Evolutionary conservation across 495 filamentous ascomycete species (phyloP).

Genomic region (Hypoxylon fragiforme): DNA sequence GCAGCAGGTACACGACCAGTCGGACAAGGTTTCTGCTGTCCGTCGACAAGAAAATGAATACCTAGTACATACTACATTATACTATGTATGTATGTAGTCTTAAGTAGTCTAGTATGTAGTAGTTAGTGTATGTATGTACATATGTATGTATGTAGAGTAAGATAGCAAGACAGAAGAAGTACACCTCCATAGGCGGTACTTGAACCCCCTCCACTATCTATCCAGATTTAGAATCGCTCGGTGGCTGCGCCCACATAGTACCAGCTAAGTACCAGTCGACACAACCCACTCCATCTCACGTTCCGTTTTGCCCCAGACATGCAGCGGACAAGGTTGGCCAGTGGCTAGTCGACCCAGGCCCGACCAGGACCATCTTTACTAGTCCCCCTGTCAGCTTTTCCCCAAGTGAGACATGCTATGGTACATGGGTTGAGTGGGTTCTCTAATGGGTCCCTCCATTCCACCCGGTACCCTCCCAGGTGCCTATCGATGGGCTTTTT

Average conservation of each 20-base stretch:
- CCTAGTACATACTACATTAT: too few species aligned
- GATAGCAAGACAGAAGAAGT: slow-evolving; percentile 13
- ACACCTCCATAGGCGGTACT: slow-evolving; percentile 34
- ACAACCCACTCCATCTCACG: slow-evolving; percentile 50
- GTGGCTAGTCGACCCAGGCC: slow-evolving; percentile 30
- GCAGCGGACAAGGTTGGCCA: slow-evolving; percentile 35
- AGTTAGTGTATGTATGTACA: too few species aligned
- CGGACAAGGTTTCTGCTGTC: slow-evolving; percentile 31
- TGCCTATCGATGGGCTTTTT: slow-evolving; percentile 45
- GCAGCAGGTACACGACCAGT: slow-evolving; percentile 24
- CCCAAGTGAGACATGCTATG: slow-evolving; percentile 51
- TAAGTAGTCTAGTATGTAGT: too few species aligned
- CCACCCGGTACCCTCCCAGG: slow-evolving; percentile 38
- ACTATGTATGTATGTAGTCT: too few species aligned
- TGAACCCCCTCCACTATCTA: slow-evolving; percentile 18
- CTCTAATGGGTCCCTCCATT: slow-evolving; percentile 35
- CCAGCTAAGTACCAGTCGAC: slow-evolving; percentile 38
- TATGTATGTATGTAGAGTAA: not conserved
- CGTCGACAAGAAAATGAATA: slow-evolving; percentile 11
- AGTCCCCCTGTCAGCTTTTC: slow-evolving; percentile 47
- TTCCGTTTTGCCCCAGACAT: slow-evolving; percentile 55
- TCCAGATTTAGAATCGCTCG: slow-evolving; percentile 45
- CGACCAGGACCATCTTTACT: slow-evolving; percentile 28
- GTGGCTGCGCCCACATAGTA: slow-evolving; percentile 41
- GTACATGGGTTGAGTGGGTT: slow-evolving; percentile 40